Base-by-base conservation (phyloP, 2,329 filamentous ascomycete species). In the Pseudogymnoascus sp. region DNA sequence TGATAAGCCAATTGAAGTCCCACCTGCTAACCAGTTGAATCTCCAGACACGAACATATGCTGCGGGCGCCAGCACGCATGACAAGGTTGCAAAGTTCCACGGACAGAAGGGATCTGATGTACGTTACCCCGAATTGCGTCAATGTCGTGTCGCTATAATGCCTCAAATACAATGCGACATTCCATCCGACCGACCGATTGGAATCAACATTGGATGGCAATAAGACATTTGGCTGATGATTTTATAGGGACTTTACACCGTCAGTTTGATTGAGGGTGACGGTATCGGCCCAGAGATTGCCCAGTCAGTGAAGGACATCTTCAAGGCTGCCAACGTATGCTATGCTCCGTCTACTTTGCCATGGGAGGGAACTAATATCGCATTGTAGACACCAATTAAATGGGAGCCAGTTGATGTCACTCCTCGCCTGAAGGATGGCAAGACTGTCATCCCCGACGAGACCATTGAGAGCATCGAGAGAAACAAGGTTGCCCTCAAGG, bases 321-420 rank as follows among this genome's bases (percentile, higher is more conserved):
- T 97, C 81, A 83, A 87, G 72, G 94, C 94, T 71, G 94, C 94
- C 72, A 90, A 95, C 77, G 93, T 96, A 80, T 66, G 80, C 60
- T 61, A 27, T 40, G 58, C 10, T 21, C 18, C 15, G 45, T 48
- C 31, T 61, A 36, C 62, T 62, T 60, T 12, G 40, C n/a, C 52
- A 10, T 13, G 52, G 33, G 29, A 61, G 59, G n/a, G 63, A n/a
- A 58, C 66, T 70, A 64, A 70, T 52, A 64, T 65, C 45, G 31
- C 61, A 18, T 48, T 12, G 65, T 71, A 94, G 90, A 85, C 89
- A 64, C 94, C 94, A 66, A 88, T 99, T 77, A 87, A 92, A 75
- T 99, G 94, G 94, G 95, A 99, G 78, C 87, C 92, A 66, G 88
- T 97, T 74, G 94, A 97, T 77, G 94, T 99, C 68, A 96, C 92